Conservation (phyloP, 192 early-diverging fungal species). For the Coemansia sp. region DNA sequence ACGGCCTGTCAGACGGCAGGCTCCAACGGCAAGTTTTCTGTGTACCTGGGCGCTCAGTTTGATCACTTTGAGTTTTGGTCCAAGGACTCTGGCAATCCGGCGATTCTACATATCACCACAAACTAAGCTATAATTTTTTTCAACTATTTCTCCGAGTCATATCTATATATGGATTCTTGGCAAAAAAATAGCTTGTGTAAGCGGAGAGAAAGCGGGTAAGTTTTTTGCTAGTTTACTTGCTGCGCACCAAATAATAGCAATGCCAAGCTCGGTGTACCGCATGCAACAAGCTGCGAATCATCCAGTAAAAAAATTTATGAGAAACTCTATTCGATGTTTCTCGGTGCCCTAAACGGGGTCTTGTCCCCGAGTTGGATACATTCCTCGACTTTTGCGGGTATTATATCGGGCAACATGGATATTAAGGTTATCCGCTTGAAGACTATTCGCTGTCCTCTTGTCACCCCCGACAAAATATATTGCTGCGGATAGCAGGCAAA, state of each 20-base stretch:
- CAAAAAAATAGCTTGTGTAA: neutral
- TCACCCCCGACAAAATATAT: neutral
- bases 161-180: neutral
- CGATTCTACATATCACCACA: conserved; percentile 32
- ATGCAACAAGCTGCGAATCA: neutral
- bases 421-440: neutral
- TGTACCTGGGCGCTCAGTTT: conserved; percentile 24
- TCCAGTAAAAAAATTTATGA: neutral
- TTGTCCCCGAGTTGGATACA: neutral
- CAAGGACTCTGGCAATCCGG: conserved; percentile 50
- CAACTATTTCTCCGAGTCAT: neutral
- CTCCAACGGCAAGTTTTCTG: conserved; percentile 22
- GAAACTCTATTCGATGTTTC: neutral
- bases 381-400: neutral
- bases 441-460: neutral
- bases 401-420: neutral
- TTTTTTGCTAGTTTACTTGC: neutral
- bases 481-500: neutral
- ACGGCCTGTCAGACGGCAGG: conserved; percentile 30
- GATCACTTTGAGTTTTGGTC: conserved; percentile 42
- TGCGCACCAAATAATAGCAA: neutral
- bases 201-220: neutral
- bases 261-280: neutral
- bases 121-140: neutral
- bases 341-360: neutral